phyloP scores from a whole-genome alignment of 768 basidiomycete species.

The Pholiota conissans region DNA sequence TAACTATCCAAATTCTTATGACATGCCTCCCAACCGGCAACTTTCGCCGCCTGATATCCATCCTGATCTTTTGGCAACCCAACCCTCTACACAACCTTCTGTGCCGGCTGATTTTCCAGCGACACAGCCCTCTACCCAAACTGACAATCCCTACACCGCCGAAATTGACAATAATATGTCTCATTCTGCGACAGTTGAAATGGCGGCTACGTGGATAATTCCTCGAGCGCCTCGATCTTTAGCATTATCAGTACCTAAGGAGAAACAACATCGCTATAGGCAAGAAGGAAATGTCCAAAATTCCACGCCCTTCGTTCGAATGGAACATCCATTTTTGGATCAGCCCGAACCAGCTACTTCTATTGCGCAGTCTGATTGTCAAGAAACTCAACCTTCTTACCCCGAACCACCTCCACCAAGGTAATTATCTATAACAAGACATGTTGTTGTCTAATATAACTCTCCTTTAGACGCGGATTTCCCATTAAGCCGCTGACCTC shows the following conservation, averaged over 20 bases:
- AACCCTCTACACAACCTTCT: not conserved
- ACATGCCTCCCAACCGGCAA: not conserved
- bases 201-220: too few species aligned
- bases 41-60: not conserved
- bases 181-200: too few species aligned
- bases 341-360: not conserved
- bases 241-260: constrained; percentile 10
- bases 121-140: constrained; percentile 38
- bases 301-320: not conserved
- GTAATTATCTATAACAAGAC: not conserved
- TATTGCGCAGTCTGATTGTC: not conserved
- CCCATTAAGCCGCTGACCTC: not conserved
- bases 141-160: constrained; percentile 20
- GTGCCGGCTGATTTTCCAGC: not conserved
- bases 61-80: constrained; percentile 6
- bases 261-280: constrained; percentile 28
- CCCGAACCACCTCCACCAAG: constrained; percentile 5
- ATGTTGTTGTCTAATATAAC: not conserved
- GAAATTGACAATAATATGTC: not conserved
- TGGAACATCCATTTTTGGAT: not conserved
- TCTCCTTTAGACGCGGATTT: not conserved
- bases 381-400: constrained; percentile 18
- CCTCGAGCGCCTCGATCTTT: too few species aligned
- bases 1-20: not conserved
- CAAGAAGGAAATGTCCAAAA: constrained; percentile 9